Conservation (phyloP, 495 filamentous ascomycete genomes). For the Bathelium albidoporum region DNA sequence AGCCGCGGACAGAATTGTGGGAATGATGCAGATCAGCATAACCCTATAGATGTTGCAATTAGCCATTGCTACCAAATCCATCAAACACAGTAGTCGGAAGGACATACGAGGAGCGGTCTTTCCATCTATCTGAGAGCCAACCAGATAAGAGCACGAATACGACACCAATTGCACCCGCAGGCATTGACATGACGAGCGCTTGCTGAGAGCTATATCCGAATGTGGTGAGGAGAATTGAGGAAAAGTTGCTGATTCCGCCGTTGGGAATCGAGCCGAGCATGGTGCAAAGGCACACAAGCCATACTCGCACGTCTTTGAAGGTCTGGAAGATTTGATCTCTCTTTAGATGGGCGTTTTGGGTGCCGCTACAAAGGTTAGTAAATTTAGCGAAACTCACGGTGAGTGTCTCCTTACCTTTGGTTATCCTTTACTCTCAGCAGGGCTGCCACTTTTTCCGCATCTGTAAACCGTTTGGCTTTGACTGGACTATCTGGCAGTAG, state of each 20-base stretch:
- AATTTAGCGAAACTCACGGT: background rate
- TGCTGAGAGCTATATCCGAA: constrained; percentile 26
- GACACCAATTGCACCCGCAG: constrained; percentile 25
- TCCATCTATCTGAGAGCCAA: constrained; percentile 25
- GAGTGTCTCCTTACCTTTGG: background rate
- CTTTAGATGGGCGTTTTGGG: constrained; percentile 30
- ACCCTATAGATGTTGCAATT: constrained; percentile 10
- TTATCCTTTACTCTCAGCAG: constrained; percentile 15
- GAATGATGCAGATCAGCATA: constrained; percentile 28
- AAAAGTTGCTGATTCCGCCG: constrained; percentile 18
- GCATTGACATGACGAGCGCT: constrained; percentile 26
- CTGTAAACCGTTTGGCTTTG: constrained; percentile 13
- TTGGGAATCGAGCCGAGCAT: constrained; percentile 15
- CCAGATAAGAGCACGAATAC: constrained; percentile 23
- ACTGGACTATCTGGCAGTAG: constrained; percentile 15
- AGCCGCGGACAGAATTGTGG: constrained; percentile 28
- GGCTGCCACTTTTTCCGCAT: constrained; percentile 17
- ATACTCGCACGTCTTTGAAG: constrained; percentile 33
- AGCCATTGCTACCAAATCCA: background rate
- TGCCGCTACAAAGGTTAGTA: constrained; percentile 12
- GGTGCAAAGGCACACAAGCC: constrained; percentile 11
- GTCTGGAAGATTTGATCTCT: constrained; percentile 31
- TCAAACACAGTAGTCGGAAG: background rate
- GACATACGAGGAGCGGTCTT: constrained; percentile 17
- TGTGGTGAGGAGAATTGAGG: constrained; percentile 16